Base-by-base conservation (phyloP, 2,329 filamentous ascomycete genomes). In the Myriosclerotinia scirpicola region DNA sequence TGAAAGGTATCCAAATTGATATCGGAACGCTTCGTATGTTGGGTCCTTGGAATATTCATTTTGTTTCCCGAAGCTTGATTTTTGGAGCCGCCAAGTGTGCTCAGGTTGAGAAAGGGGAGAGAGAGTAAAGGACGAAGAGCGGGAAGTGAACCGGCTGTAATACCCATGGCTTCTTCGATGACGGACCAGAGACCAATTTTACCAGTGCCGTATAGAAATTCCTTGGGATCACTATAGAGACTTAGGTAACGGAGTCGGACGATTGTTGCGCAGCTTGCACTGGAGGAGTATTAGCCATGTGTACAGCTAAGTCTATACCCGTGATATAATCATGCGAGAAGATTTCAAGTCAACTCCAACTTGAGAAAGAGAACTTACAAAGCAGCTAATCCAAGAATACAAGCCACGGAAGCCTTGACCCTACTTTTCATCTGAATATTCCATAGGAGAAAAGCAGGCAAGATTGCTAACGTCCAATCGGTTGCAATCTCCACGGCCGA, bases 151-250 rank as follows among this genome's bases (percentile, higher is more conserved):
- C 80, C 81, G 15, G 82, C 81, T 9, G 80, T 77, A 68, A 84
- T 82, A 22, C 82, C 82, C 22, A 80, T 81, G 12, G 80, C 82
- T 44, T 81, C 80, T 68, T 83, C 82, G 34, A 82, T 77, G 42
- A 82, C 77, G 4, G 80, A 81, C 80, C 80, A 83, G 62, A 81
- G 75, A 0, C 78, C 78, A 46, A 81, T 80, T 55, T 78, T 77
- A 46, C 78, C 78, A 11, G 79, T 77, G 64, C 75, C 72, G 71
- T 74, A 79, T 72, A 81, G 77, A 69, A 78, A 81, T 62, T 81
- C 78, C 14, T 70, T 67, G 5, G 77, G 75, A 52, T 81, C 72
- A n/a, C 71, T 74, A 66, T 81, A 79, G 15, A 78, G 75, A 46
- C 78, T 77, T 34, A 80, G 77, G 68, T 78, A 82, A 20, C 78